These are phyloP conservation scores for Exserohilum rostratum DNA, from an alignment of 2,329 filamentous ascomycete species.

Conservation along the genomic window DNA sequence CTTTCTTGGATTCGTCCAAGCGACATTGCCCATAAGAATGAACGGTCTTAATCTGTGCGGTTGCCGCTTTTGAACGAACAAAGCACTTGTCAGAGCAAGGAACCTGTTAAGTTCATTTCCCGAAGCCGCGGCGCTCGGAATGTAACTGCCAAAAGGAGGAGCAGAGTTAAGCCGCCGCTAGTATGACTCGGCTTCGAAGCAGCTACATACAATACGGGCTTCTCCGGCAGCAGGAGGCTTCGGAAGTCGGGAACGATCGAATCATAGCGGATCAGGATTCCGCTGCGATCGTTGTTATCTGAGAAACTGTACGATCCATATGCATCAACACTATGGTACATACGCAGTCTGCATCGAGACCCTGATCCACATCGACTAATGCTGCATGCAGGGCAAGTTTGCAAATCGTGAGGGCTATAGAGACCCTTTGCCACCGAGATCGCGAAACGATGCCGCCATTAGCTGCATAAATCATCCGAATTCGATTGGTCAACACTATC, in stretches of 20 bases:
- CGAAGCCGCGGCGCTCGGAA: no score
- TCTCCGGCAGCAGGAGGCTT: no score
- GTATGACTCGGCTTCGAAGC: no score
- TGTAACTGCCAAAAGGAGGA: neutral
- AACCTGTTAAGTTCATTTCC: no score
- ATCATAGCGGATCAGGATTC: neutral
- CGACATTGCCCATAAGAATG: neutral
- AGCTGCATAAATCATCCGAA: no score
- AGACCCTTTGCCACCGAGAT: no score
- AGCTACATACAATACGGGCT: no score
- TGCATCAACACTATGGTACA: neutral
- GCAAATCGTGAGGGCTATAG: no score
- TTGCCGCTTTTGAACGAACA: neutral
- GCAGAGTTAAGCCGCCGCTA: no score
- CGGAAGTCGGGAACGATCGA: neutral
- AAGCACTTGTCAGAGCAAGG: neutral
- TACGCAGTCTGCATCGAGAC: neutral
- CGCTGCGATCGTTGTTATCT: neutral
- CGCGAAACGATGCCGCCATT: no score
- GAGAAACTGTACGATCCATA: neutral
- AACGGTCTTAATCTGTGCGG: conserved; percentile 13
- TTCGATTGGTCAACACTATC: no score
- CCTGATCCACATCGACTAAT: neutral
- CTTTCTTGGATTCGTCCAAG: neutral
- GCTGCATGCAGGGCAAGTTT: neutral